Base-by-base conservation (phyloP, 805 yeast species). In the Candida methanosorbosa region DNA sequence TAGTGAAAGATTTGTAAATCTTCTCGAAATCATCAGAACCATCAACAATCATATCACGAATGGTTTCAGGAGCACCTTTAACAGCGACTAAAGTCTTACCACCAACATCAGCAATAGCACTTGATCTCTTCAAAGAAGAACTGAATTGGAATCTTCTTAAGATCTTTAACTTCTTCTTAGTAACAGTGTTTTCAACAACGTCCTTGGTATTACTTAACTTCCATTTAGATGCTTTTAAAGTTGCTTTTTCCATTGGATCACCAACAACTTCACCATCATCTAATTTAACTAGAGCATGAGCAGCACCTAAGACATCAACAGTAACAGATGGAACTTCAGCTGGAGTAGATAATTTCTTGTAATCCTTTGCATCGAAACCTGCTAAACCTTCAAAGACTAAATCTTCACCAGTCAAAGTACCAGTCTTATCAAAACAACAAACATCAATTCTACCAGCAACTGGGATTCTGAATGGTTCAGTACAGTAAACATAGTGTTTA, bases 171-270 rank as follows among this genome's bases (percentile, higher is more conserved):
- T 75, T 76, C 41, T 69, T 68, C 3, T 50, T 43, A 55, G 76
- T 72, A 26, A 44, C 47, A 35, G 48, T 50, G 24, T 55, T 55
- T 41, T 68, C 71, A 30, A 82, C 81, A 34, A 70, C 58, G 53
- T 87, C 95, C 44, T 86, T 83, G n/a, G 40, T 46, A 37, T 68
- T 71, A 35, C 81, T 84, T 43, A 92, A 81, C 27, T 66, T 68
- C 96, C 97, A 92, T 21, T 78, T 76, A 38, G 92, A 74, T 28
- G 94, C 90, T 45, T 78, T 79, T 48, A 92, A 67, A 35, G 98
- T 92, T 19, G 94, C 96, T 61, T 87, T 86, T 63, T 92, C 98
- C 97, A 92, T 90, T 43, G 98, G 97, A 54, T 92, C 98, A 61
- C 98, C 98, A 41, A 92, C 98, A 46, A 88, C 75, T 42, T 92